Evolutionary conservation across 169 alveolate species (phyloP).

Genomic region (Plasmodium blacklocki): DNA sequence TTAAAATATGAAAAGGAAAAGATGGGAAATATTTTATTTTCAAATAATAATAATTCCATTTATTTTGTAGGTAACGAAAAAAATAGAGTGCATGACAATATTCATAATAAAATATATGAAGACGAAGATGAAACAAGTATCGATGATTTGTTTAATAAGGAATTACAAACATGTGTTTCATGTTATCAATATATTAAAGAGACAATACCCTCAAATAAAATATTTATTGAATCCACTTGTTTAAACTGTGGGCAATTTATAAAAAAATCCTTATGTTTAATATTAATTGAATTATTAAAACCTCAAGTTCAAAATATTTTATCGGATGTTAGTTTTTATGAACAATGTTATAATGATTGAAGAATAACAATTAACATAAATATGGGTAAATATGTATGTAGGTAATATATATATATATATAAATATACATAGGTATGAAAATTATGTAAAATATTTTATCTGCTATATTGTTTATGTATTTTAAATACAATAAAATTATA

Average conservation of each 20-base stretch:
- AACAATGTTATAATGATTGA: constrained; percentile 66
- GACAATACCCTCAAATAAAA: background rate
- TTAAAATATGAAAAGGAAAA: constrained; percentile 6
- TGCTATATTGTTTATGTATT: background rate
- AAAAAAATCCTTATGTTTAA: constrained; percentile 58
- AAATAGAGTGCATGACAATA: background rate
- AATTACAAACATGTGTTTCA: constrained; percentile 54
- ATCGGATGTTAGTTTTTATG: constrained; percentile 68
- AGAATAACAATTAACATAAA: background rate
- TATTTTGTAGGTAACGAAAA: background rate
- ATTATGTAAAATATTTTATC: background rate
- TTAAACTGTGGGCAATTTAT: constrained; percentile 60
- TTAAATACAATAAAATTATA: background rate
- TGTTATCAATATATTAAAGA: constrained; percentile 68
- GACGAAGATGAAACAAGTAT: constrained; percentile 10
- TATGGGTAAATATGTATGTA: too few relatives aligned
- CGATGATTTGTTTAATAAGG: background rate
- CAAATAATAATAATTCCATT: background rate
- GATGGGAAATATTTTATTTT: constrained; percentile 2
- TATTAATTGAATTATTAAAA: constrained; percentile 58
- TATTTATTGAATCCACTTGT: constrained; percentile 25
- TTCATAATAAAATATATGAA: background rate
- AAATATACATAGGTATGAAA: background rate
- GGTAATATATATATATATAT: background rate
- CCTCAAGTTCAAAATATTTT: constrained; percentile 69